Evolutionary conservation across 306 rosid species (phyloP), one percentile per base, ranked within the genome.

Genomic region (Hippophae rhamnoides): DNA sequence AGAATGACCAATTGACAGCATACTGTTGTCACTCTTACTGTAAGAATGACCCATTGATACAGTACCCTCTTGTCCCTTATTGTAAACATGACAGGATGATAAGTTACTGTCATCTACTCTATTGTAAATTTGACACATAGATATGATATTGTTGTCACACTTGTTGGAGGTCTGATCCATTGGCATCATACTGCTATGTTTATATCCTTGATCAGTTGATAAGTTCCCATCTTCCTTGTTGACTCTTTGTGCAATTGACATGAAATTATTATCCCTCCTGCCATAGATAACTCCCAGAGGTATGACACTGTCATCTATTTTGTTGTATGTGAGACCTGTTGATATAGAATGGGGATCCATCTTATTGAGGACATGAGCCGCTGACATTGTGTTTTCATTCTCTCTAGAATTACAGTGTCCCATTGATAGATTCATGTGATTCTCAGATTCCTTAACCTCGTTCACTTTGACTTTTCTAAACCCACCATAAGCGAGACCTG

Each of bases 381-480:
- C 63, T 61, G 76, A 64, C 70, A 76, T 14, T 56, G 56, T 42
- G 46, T 12, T 67, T 43, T 59, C 69, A 58, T 56, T 81, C 13
- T 67, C 83, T 57, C 53, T 68, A 60, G 67, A 70, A 77, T 75
- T 81, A 46, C 82, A 44, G 61, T 75, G 81, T 53, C 62, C 63
- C n/a, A 69, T 23, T 5, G 83, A 58, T 58, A 68, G 64, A 60
- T 64, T 9, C 76, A 79, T 49, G 64, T 54, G 47, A 76, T 65
- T 85, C 60, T 83, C 83, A 52, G 84, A 79, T 61, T 83, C 96
- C 83, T 79, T 85, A 47, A 88, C 94, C 70, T 82, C 81, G 52
- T 74, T 71, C 26, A 81, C 80, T 79, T 85, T 79, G 59, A 85
- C 86, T 75, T 89, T 83, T 66, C 90, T 81, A 63, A 77, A 73